A percentile compares a stretch with the other conserved stretches of the same genome.
phyloP scores from a whole-genome alignment of 768 basidiomycete genomes.

The Hygrophorus pudorinus region DNA sequence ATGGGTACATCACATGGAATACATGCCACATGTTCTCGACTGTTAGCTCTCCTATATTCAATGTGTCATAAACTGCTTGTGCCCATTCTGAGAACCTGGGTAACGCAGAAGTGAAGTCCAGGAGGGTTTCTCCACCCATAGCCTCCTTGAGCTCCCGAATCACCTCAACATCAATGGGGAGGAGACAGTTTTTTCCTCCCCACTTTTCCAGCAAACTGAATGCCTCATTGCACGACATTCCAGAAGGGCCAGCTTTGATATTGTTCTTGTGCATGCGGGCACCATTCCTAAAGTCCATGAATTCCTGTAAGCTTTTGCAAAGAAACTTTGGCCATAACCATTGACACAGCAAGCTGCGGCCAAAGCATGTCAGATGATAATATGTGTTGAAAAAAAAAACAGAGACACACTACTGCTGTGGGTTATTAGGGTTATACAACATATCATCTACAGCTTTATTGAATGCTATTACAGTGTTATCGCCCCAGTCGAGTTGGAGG shows the following conservation, averaged over 20 bases:
- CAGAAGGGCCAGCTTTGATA: background rate
- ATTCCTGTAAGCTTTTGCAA: no score
- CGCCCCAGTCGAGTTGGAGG: conserved; percentile 18
- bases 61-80: conserved; percentile 7
- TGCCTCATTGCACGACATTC: no score
- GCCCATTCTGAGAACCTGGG: conserved; percentile 12
- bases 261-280: no score
- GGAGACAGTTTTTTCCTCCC: conserved; percentile 13
- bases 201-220: conserved; percentile 5
- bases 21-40: conserved; percentile 14
- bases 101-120: conserved; percentile 13
- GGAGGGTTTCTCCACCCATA: conserved; percentile 14
- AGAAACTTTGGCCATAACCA: no score
- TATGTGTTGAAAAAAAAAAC: no score
- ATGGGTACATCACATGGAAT: conserved; percentile 12
- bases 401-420: conserved; percentile 1
- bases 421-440: conserved; percentile 14
- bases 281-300: no score
- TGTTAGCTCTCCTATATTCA: conserved; percentile 8
- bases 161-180: conserved; percentile 11
- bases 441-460: background rate
- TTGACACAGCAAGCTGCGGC: no score
- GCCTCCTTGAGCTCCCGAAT: conserved; percentile 14
- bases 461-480: conserved; percentile 10
- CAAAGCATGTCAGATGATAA: no score